A percentile compares a stretch with the other conserved stretches of the same genome.
Evolutionary conservation across 2,329 filamentous ascomycete genomes (phyloP).

Genomic region (Emydomyces testavorans): DNA sequence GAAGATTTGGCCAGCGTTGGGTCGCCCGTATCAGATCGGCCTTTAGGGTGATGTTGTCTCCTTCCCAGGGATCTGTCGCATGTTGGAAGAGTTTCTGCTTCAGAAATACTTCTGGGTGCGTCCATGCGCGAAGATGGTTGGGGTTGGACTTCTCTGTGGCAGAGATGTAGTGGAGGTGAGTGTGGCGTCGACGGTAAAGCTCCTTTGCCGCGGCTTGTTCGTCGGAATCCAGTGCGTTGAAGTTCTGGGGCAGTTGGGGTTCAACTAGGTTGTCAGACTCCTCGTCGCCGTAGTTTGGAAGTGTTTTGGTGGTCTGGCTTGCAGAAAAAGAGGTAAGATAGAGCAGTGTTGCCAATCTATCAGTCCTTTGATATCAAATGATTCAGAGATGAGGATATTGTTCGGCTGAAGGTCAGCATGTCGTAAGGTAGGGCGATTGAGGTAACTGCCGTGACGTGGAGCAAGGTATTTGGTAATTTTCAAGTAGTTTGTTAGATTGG

Average conservation of each 20-base stretch:
- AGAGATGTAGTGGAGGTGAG: conserved; percentile 4
- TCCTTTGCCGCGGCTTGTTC: conserved; percentile 17
- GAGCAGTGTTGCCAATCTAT: conserved; percentile 37
- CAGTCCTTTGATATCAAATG: conserved; percentile 20
- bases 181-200: conserved; percentile 6
- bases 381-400: conserved; percentile 33
- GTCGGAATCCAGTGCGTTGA: conserved; percentile 12
- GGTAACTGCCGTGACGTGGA: not conserved
- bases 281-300: conserved; percentile 23
- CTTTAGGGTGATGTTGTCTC: conserved; percentile 9
- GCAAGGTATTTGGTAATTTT: conserved; percentile 6
- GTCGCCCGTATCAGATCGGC: conserved; percentile 6
- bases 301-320: conserved; percentile 17
- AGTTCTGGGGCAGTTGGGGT: conserved; percentile 18
- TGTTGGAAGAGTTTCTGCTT: conserved; percentile 11
- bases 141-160: not conserved
- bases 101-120: conserved; percentile 1
- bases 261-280: conserved; percentile 19
- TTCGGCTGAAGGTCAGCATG: conserved; percentile 32
- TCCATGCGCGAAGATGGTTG: conserved; percentile 6
- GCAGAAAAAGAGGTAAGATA: conserved; percentile 21
- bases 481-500: conserved; percentile 13
- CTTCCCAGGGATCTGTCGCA: conserved; percentile 10
- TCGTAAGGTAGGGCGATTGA: conserved; percentile 17
- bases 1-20: conserved; percentile 3